Percentiles rank a stretch among this genome's conserved stretches.
Conservation (phyloP, 208 protist genomes). For the Trypanosoma grayi region DNA sequence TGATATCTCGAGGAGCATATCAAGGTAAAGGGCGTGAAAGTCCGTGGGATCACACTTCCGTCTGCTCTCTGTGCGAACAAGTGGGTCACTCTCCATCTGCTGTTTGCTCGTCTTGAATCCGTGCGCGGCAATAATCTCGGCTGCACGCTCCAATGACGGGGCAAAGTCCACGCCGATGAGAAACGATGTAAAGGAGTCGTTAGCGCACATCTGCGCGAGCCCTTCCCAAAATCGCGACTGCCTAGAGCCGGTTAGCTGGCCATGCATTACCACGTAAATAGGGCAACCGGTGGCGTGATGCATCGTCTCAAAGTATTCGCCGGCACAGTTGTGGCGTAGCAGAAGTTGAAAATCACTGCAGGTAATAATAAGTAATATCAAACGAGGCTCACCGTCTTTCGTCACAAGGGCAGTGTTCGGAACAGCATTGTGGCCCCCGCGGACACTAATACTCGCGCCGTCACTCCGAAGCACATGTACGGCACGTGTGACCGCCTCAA, state of each 20-base stretch:
- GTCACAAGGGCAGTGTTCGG: conserved; percentile 13
- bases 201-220: conserved; percentile 11
- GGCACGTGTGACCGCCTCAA: conserved; percentile 6
- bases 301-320: conserved; percentile 15
- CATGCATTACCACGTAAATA: conserved; percentile 20
- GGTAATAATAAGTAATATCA: conserved; percentile 16
- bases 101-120: conserved; percentile 36
- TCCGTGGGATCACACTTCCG: conserved; percentile 68
- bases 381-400: not conserved
- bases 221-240: conserved; percentile 21
- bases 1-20: conserved; percentile 66
- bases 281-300: conserved; percentile 9
- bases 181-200: conserved; percentile 4
- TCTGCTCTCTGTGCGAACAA: conserved; percentile 46
- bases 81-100: conserved; percentile 38
- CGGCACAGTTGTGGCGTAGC: conserved; percentile 17
- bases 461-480: not conserved
- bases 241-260: conserved; percentile 4
- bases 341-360: conserved; percentile 20
- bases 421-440: conserved; percentile 9
- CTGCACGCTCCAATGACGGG: conserved; percentile 6
- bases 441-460: not conserved
- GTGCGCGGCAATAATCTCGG: conserved; percentile 32
- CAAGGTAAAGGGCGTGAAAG: conserved; percentile 64
- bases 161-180: conserved; percentile 21